Percentiles rank a stretch among this genome's conserved stretches.
These are phyloP conservation scores for Tetrahymena thermophila DNA, from an alignment of 73 alveolate species.

Conservation along the genomic window DNA sequence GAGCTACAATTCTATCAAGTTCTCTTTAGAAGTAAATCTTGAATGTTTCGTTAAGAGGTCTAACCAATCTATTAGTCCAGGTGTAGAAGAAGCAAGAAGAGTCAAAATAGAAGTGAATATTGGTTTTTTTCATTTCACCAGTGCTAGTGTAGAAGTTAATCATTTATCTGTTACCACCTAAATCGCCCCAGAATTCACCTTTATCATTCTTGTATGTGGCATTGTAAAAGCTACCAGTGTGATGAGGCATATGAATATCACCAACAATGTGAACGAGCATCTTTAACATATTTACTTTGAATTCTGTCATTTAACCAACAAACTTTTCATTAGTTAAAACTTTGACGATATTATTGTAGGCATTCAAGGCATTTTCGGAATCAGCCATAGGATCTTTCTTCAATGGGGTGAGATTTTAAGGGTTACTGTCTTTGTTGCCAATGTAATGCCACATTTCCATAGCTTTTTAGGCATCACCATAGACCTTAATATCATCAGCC, in stretches of 20 bases:
- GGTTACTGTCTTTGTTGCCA: neutral
- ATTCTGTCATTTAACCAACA: neutral
- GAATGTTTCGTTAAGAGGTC: neutral
- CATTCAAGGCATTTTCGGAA: neutral
- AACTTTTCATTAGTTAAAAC: neutral
- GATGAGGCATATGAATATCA: slow-evolving; percentile 77
- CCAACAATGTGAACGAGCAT: slow-evolving; percentile 66
- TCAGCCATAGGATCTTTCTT: neutral
- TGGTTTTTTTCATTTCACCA: neutral
- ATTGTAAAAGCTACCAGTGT: slow-evolving; percentile 47
- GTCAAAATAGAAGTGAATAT: neutral
- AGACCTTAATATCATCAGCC: slow-evolving; percentile 65
- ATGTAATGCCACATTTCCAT: neutral
- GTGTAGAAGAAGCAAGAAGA: neutral
- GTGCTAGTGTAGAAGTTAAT: neutral
- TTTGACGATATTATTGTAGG: neutral
- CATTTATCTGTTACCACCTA: slow-evolving; percentile 58
- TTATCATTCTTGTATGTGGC: slow-evolving; percentile 29
- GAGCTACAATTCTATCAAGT: neutral
- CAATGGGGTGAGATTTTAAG: neutral
- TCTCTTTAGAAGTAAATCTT: neutral
- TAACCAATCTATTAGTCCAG: neutral
- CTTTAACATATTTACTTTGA: slow-evolving; percentile 44
- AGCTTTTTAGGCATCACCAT: slow-evolving; percentile 33
- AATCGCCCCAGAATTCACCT: slow-evolving; percentile 40